Conservation (phyloP, 108 stramenopile species). For the Stephanodiscus triporus region DNA sequence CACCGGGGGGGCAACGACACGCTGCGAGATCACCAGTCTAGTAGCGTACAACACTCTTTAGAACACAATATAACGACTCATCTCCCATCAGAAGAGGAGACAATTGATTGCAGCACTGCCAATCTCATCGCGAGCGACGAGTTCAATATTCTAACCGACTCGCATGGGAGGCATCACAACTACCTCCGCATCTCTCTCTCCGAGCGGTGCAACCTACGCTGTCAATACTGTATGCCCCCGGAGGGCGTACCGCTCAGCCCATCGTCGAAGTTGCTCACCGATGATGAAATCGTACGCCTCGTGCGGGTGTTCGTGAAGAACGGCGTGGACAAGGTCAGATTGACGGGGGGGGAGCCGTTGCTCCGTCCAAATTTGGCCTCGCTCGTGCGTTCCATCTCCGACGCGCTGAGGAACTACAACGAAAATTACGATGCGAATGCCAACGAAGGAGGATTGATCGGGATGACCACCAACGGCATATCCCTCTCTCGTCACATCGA, state of each 20-base stretch:
- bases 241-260: constrained; percentile 89
- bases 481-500: constrained; percentile 71
- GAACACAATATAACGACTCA: background rate
- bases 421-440: constrained; percentile 33
- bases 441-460: constrained; percentile 59
- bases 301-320: constrained; percentile 74
- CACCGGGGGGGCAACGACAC: constrained; percentile 1
- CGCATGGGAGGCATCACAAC: constrained; percentile 88
- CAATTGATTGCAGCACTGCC: background rate
- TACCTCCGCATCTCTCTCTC: constrained; percentile 95
- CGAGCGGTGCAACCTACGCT: constrained; percentile 97
- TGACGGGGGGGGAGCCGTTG: constrained; percentile 97
- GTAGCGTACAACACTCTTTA: background rate
- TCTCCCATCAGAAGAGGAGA: background rate
- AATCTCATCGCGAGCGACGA: background rate
- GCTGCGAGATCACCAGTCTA: background rate
- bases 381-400: constrained; percentile 57
- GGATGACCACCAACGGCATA: constrained; percentile 98
- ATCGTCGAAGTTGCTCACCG: constrained; percentile 72
- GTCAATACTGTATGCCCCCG: constrained; percentile 98
- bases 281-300: constrained; percentile 84
- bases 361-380: constrained; percentile 81
- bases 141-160: constrained; percentile 69
- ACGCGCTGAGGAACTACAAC: constrained; percentile 21
- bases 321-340: constrained; percentile 84